Evolutionary conservation across 768 basidiomycete species (phyloP).

Genomic region (Fomitopsis serialis): DNA sequence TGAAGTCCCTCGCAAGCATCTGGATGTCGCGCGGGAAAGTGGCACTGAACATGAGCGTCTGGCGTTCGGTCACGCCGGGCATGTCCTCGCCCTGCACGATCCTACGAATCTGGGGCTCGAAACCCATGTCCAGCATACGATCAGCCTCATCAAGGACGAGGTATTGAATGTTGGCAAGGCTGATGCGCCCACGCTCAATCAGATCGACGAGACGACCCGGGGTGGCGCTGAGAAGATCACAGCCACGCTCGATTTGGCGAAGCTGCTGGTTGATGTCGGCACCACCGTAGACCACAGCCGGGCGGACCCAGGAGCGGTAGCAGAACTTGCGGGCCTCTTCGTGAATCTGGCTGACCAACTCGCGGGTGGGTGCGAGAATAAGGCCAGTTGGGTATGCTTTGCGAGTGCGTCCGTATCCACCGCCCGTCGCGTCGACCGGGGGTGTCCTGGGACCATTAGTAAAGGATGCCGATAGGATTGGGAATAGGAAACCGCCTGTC

Average conservation of each 20-base stretch:
- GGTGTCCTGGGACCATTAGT: conserved; percentile 70
- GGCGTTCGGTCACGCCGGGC: conserved; percentile 87
- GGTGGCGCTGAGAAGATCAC: conserved; percentile 94
- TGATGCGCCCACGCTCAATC: conserved; percentile 96
- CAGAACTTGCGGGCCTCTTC: conserved; percentile 99
- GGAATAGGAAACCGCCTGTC: conserved; percentile 98
- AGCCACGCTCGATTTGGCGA: conserved; percentile 91
- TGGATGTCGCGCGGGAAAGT: conserved; percentile 99
- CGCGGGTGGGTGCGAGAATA: conserved; percentile 96
- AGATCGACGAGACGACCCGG: conserved; percentile 98
- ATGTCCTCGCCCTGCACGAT: conserved; percentile 99
- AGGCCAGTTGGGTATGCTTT: conserved; percentile 97
- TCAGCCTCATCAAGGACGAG: conserved; percentile 99
- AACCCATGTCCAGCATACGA: conserved; percentile 99
- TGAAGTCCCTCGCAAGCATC: conserved; percentile 90
- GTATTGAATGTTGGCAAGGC: conserved; percentile 93
- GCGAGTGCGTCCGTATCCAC: conserved; percentile 61
- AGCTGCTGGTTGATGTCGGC: conserved; percentile 97
- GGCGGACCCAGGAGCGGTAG: conserved; percentile 98
- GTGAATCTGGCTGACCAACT: conserved; percentile 98
- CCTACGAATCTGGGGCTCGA: conserved; percentile 97
- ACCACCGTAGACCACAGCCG: conserved; percentile 98
- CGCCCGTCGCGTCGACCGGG: conserved; percentile 43
- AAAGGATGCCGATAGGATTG: conserved; percentile 94
- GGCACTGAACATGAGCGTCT: conserved; percentile 99